Conservation (phyloP, 2,329 filamentous ascomycete genomes). For the Aspergillus clavatus region DNA sequence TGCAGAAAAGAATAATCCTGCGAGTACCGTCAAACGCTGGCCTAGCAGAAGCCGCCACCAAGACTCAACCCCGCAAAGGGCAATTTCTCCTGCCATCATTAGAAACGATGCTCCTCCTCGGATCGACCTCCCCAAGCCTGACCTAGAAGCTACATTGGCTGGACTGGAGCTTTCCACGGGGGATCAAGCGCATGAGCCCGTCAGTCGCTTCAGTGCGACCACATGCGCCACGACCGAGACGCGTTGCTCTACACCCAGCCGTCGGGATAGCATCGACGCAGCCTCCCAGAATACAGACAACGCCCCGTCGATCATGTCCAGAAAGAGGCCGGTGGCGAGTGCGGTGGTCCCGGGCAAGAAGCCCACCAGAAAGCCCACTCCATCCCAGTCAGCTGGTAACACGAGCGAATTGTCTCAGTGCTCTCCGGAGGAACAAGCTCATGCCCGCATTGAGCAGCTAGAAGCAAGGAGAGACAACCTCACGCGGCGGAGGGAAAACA, state of each 20-base stretch:
- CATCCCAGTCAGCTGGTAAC: constrained; percentile 29
- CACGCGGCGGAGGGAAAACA: constrained; percentile 63
- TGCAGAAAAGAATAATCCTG: constrained; percentile 11
- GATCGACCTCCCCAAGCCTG: constrained; percentile 21
- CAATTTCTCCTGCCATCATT: constrained; percentile 8
- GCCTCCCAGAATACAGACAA: constrained; percentile 32
- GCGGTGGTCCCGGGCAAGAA: constrained; percentile 29
- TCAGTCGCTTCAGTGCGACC: constrained; percentile 60
- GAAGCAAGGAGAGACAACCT: constrained; percentile 63
- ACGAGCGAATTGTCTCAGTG: constrained; percentile 57
- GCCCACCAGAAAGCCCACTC: constrained; percentile 40
- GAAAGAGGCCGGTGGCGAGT: constrained; percentile 36
- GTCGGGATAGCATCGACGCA: constrained; percentile 30
- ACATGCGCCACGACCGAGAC: constrained; percentile 55
- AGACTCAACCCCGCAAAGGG: constrained; percentile 11
- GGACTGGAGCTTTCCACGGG: constrained; percentile 35
- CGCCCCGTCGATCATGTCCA: constrained; percentile 36
- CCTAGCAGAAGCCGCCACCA: constrained; percentile 33
- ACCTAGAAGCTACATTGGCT: constrained; percentile 30
- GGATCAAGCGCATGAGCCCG: constrained; percentile 44
- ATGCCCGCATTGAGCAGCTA: constrained; percentile 62
- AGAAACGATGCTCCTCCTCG: constrained; percentile 17
- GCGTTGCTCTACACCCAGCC: constrained; percentile 38
- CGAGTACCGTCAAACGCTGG: constrained; percentile 6
- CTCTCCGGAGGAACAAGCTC: constrained; percentile 56